A percentile compares a stretch with the other conserved stretches of the same genome.
phyloP scores from a whole-genome alignment of 2,329 filamentous ascomycete species.

The Hypoxylon sp. region DNA sequence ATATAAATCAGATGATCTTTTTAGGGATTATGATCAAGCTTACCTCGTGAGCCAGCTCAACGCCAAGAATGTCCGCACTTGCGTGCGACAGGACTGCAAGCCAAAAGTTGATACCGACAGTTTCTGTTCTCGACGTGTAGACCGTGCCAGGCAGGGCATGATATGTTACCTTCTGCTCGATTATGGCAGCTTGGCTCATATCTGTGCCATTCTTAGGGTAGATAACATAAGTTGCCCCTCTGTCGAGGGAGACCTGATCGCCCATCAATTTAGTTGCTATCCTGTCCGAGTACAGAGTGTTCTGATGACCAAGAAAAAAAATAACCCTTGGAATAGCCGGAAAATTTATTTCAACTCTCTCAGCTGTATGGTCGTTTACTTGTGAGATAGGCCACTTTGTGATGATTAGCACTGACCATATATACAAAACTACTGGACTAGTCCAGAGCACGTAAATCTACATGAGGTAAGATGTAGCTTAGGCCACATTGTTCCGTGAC shows the following conservation, averaged over 20 bases:
- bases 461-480: not conserved
- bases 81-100: not conserved
- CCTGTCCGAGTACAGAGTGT: not conserved
- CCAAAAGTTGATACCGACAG: slow-evolving; percentile 18
- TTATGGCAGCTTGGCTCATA: not conserved
- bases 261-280: not conserved
- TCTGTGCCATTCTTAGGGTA: slow-evolving; percentile 14
- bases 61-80: slow-evolving; percentile 1
- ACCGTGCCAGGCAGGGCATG: not conserved
- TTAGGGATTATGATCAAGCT: not conserved
- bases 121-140: slow-evolving; percentile 5
- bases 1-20: not conserved
- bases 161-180: not conserved
- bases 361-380: not conserved
- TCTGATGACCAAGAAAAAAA: no score
- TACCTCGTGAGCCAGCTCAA: slow-evolving; percentile 8
- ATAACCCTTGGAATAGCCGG: not conserved
- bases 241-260: not conserved
- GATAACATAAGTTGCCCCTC: slow-evolving; percentile 2
- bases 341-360: not conserved
- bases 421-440: not conserved
- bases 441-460: not conserved
- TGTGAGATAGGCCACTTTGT: not conserved
- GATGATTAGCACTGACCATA: not conserved
- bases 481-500: not conserved